Evolutionary conservation across 805 yeast species (phyloP), one percentile per base, ranked within the genome.

Genomic region (Monosporozyma yasuniensis): DNA sequence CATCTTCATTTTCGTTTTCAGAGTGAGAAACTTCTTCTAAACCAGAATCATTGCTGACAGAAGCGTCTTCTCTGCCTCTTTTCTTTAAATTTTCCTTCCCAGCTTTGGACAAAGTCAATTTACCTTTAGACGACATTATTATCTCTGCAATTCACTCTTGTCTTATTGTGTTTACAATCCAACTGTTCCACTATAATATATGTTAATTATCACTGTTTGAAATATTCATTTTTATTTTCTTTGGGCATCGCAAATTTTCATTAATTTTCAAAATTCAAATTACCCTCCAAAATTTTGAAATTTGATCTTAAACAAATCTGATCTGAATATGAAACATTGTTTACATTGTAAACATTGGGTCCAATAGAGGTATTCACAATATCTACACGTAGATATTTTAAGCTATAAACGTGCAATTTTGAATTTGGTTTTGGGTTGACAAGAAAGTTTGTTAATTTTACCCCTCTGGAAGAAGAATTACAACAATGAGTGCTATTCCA

Each of bases 181-280:
- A 12, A 21, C 27, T 11, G 7, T 21, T 8, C 8, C 14, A 21
- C 7, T 39, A 19, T 8, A 4, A 5, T 39, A 3, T 39, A 10
- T 39, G 23, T 37, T 19, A 18, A 9, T 37, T 18, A 37, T 37
- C 41, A 37, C 41, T 18, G 11, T 37, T 37, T 19, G 10, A 18
- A 18, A 37, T 11, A 3, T 19, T 37, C 12, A 18, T 37, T 37
- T 37, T 39, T 10, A 21, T 18, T 39, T 21, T 37, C n/a, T 19
- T 19, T 39, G 42, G 42, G 42, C 42, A 39, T 39, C 42, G 42
- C 42, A 39, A 39, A 39, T 39, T 39, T 39, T 39, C 42, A 39
- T 39, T 9, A 12, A 39, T 10, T 32, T 32, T 32, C 11, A 39
- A 39, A 39, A 8, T 19, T 18, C 11, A 39, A 19, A 21, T 39